Evolutionary conservation across 257 asterid genomes (phyloP).

Genomic region (Nicotiana obtusifolia): DNA sequence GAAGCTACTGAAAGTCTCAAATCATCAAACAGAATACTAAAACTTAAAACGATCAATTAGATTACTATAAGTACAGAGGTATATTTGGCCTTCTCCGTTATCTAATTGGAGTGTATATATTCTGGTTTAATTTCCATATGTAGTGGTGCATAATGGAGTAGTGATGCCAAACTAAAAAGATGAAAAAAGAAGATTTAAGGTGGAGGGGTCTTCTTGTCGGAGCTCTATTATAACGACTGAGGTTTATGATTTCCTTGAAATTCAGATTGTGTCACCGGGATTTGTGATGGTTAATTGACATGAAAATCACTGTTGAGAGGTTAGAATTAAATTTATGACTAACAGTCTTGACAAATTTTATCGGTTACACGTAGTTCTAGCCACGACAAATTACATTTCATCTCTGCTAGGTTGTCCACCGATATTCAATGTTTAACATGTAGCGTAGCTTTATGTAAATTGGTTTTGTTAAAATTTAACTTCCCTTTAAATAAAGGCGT

Average conservation of each 20-base stretch:
- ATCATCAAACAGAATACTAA: too few relatives aligned
- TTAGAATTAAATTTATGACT: too few relatives aligned
- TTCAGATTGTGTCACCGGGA: neutral
- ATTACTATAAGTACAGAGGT: too few relatives aligned
- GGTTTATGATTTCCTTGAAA: neutral
- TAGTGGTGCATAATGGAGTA: neutral
- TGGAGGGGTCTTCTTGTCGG: neutral
- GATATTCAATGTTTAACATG: neutral
- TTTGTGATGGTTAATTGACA: neutral
- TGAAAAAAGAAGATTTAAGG: neutral
- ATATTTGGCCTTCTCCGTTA: too few relatives aligned
- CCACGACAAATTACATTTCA: neutral
- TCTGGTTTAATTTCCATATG: neutral
- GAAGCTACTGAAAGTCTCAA: too few relatives aligned
- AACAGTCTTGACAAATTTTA: too few relatives aligned
- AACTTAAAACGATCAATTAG: too few relatives aligned
- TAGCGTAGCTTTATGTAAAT: too few relatives aligned
- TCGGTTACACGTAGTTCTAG: neutral
- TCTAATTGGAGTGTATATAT: too few relatives aligned
- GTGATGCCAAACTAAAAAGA: neutral
- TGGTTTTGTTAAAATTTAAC: too few relatives aligned
- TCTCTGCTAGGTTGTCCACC: neutral
- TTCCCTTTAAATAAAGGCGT: too few relatives aligned
- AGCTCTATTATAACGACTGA: neutral
- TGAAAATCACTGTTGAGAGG: neutral